These are phyloP conservation scores for Aethionema arabicum DNA, from an alignment of 345 rosid species.

Conservation along the genomic window DNA sequence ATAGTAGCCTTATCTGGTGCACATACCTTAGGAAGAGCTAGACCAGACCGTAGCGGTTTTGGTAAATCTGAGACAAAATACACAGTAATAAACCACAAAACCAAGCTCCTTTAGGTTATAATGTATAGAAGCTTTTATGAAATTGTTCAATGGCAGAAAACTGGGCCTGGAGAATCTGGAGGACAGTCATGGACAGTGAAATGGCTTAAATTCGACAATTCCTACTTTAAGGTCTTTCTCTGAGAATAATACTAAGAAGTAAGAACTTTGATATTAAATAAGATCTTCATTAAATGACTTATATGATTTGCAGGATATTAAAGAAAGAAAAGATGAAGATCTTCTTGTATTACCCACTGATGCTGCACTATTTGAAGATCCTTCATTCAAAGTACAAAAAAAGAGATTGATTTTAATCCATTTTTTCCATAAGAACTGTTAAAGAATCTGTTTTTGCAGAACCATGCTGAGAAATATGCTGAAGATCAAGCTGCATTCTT, in stretches of 20 bases:
- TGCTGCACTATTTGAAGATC: slow-evolving; percentile 86
- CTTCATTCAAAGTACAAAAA: slow-evolving; percentile 74
- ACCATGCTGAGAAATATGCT: slow-evolving; percentile 86
- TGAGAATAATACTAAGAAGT: not conserved
- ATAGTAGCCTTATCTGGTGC: slow-evolving; percentile 97
- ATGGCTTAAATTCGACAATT: slow-evolving; percentile 95
- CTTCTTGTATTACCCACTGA: slow-evolving; percentile 89
- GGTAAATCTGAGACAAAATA: slow-evolving; percentile 95
- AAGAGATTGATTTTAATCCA: not conserved
- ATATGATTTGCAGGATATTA: slow-evolving; percentile 58
- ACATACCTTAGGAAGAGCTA: slow-evolving; percentile 90
- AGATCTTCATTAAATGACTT: slow-evolving; percentile 1
- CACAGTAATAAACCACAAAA: slow-evolving; percentile 53
- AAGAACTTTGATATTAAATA: not conserved
- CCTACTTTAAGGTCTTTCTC: slow-evolving; percentile 84
- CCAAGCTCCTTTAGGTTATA: not conserved
- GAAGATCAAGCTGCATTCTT: slow-evolving; percentile 81
- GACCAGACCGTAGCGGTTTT: slow-evolving; percentile 96
- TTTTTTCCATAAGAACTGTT: not conserved
- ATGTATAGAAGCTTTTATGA: slow-evolving; percentile 9
- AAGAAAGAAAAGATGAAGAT: slow-evolving; percentile 72
- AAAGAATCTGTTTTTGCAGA: slow-evolving; percentile 43
- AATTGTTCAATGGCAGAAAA: slow-evolving; percentile 55
- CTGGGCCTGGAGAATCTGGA: slow-evolving; percentile 96
- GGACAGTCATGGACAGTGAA: slow-evolving; percentile 97